A percentile compares a stretch with the other conserved stretches of the same genome.
Evolutionary conservation across 169 alveolate genomes (phyloP).

Genomic region (Babesia bigemina): DNA sequence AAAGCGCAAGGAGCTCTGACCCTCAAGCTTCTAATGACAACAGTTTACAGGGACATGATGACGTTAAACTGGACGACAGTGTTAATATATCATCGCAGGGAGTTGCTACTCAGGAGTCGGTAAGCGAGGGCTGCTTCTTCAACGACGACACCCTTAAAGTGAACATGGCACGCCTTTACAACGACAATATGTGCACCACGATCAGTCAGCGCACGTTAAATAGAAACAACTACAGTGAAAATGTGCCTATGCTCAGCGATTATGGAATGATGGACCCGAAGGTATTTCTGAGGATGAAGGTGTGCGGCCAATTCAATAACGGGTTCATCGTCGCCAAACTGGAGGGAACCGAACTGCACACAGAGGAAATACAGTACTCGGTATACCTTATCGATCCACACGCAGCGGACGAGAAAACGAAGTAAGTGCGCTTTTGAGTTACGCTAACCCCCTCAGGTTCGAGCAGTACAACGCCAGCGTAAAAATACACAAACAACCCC

Average conservation of each 20-base stretch:
- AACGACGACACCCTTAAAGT: conserved; percentile 13
- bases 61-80: no score
- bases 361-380: conserved; percentile 66
- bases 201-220: conserved; percentile 2
- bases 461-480: conserved; percentile 87
- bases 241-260: conserved; percentile 3
- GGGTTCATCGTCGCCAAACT: conserved; percentile 93
- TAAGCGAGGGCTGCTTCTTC: neutral
- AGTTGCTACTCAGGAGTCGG: neutral
- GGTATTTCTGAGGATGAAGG: conserved; percentile 81
- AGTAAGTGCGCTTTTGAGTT: conserved; percentile 41
- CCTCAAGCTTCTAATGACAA: no score
- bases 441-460: conserved; percentile 65
- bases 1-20: no score
- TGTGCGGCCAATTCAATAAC: conserved; percentile 92
- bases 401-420: conserved; percentile 97
- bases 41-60: no score
- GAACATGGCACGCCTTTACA: conserved; percentile 12
- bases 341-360: conserved; percentile 9
- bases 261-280: conserved; percentile 73
- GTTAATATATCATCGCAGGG: no score
- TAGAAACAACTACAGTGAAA: neutral
- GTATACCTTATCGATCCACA: conserved; percentile 96
- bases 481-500: conserved; percentile 84
- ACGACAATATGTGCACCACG: conserved; percentile 17